Evolutionary conservation across 139 green algal species (phyloP), one percentile per base, ranked within the genome.

Genomic region (Haematococcus sp.): DNA sequence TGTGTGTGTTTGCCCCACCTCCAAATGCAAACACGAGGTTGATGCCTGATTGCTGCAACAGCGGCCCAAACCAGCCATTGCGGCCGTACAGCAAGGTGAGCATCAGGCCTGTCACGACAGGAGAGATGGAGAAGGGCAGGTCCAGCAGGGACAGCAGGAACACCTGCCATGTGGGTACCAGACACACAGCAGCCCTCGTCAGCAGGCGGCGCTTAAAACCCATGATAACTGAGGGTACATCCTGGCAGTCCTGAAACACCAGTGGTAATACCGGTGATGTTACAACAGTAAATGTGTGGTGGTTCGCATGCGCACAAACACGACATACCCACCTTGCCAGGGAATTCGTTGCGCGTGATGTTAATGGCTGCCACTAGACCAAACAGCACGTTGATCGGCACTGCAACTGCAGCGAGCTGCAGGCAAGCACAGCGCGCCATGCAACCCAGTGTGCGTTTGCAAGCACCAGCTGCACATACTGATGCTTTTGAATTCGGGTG

Each of bases 11-110:
- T n/a, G n/a, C n/a, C n/a, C n/a, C n/a, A 91, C 90, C 91, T 70
- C 89, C 87, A 61, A 97, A 92, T 0, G 92, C 92, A 81, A 96
- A 97, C 30, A 97, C 91, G 27, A 97, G 76, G 17, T 82, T 88
- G 79, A 96, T 82, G 76, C 89, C 89, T 15, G 68, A 81, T 27
- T 86, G 78, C 28, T 81, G 70, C 43, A 96, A 83, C 32, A 92
- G 52, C 4, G 86, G 87, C 16, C 86, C 90, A 81, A 97, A 97
- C 84, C 90, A 92, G 60, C 92, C 92, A 16, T 87, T 80, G 23
- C 91, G 79, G n/a, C 92, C 92, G 79, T 95, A 97, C 73, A 97
- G 82, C 71, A 97, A 82, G 72, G 93, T 88, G 60, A 96, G 86
- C 92, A 96, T 94, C 65, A 96, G 78, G 76, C 91, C 91, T 19